A percentile compares a stretch with the other conserved stretches of the same genome.
These are phyloP conservation scores for Fusarium circinatum DNA, from an alignment of 2,329 filamentous ascomycete genomes.

Conservation along the genomic window DNA sequence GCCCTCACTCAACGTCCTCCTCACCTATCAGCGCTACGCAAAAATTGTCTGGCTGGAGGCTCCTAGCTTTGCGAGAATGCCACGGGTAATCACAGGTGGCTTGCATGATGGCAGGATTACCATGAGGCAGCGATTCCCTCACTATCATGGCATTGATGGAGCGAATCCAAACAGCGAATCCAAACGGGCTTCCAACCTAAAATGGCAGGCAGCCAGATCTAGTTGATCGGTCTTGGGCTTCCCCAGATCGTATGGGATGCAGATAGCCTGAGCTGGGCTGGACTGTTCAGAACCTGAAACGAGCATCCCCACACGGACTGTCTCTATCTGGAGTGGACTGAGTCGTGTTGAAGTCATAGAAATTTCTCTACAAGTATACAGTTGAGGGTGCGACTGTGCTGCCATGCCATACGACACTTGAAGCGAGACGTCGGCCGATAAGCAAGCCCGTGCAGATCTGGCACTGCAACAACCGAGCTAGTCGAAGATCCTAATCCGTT, in stretches of 20 bases:
- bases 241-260: conserved; percentile 27
- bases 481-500: background rate
- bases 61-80: conserved; percentile 22
- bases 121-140: conserved; percentile 25
- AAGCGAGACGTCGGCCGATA: conserved; percentile 21
- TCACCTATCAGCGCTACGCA: conserved; percentile 8
- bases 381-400: conserved; percentile 4
- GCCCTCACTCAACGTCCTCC: conserved; percentile 21
- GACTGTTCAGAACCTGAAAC: conserved; percentile 15
- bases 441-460: conserved; percentile 5
- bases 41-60: conserved; percentile 21
- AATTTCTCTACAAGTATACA: conserved; percentile 7
- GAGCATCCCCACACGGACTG: conserved; percentile 11
- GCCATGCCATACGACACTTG: conserved; percentile 19
- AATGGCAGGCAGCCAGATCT: conserved; percentile 26
- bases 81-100: conserved; percentile 24
- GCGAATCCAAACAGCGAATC: conserved; percentile 22
- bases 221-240: conserved; percentile 23
- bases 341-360: conserved; percentile 6
- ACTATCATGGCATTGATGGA: conserved; percentile 3
- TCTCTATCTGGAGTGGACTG: background rate
- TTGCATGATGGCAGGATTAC: conserved; percentile 24
- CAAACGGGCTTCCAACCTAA: conserved; percentile 19
- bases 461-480: conserved; percentile 9
- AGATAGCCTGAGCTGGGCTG: conserved; percentile 6